phyloP scores from a whole-genome alignment of 257 asterid species.

The Perilla frutescens region DNA sequence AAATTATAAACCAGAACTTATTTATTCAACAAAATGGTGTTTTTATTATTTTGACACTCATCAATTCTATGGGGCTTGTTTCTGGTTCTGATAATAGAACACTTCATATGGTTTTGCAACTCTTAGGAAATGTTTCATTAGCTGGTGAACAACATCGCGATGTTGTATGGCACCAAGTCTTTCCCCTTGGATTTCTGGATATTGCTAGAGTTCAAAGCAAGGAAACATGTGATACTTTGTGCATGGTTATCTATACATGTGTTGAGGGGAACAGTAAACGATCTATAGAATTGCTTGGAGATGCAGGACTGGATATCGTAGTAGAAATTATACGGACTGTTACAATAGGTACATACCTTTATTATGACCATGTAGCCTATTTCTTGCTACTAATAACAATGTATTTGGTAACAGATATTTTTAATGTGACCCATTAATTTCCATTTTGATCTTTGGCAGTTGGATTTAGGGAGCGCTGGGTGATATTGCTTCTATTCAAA shows the following conservation, averaged over 20 bases:
- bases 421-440: background rate
- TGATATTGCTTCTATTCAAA: slow-evolving; percentile 65
- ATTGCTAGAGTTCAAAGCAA: slow-evolving; percentile 58
- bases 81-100: slow-evolving; percentile 48
- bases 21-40: slow-evolving; percentile 73
- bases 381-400: background rate
- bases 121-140: slow-evolving; percentile 77
- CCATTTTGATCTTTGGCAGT: slow-evolving; percentile 48
- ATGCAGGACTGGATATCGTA: slow-evolving; percentile 52
- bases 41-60: slow-evolving; percentile 45
- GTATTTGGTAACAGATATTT: background rate
- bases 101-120: slow-evolving; percentile 66
- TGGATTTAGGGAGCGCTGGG: slow-evolving; percentile 71
- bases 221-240: slow-evolving; percentile 77
- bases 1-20: slow-evolving; percentile 61
- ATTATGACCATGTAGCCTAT: background rate
- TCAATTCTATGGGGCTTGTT: slow-evolving; percentile 42
- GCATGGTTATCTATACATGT: slow-evolving; percentile 79
- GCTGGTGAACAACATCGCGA: slow-evolving; percentile 66
- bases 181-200: slow-evolving; percentile 56
- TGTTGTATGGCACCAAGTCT: slow-evolving; percentile 68
- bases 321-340: slow-evolving; percentile 60
- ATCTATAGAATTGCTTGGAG: slow-evolving; percentile 49
- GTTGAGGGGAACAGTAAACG: slow-evolving; percentile 45
- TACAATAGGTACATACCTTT: slow-evolving; percentile 50